These are phyloP conservation scores for Trichocladium antarcticum DNA, from an alignment of 495 filamentous ascomycete genomes.

Conservation along the genomic window DNA sequence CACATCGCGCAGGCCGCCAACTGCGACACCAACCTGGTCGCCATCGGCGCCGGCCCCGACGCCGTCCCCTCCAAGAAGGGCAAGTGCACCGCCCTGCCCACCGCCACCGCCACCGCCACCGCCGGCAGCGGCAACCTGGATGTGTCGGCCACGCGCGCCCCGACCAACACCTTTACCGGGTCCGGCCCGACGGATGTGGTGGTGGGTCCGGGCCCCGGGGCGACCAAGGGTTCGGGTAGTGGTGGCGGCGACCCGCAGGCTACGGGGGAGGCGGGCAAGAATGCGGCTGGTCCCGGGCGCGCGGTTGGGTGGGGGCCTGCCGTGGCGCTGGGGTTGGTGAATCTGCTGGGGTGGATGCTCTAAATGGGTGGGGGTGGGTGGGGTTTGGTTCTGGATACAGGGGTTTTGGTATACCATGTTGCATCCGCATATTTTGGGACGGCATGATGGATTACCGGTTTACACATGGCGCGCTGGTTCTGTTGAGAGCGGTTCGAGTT, in stretches of 20 bases:
- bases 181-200: constrained; percentile 4
- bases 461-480: no score
- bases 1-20: constrained; percentile 30
- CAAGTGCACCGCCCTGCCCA: constrained; percentile 10
- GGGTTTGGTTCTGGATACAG: no score
- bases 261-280: background rate
- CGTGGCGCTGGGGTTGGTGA: background rate
- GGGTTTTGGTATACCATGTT: no score
- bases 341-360: background rate
- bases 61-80: constrained; percentile 16
- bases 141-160: constrained; percentile 6
- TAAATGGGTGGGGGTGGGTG: background rate
- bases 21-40: constrained; percentile 25
- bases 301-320: background rate
- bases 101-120: background rate
- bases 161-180: constrained; percentile 6
- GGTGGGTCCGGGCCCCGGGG: constrained; percentile 13
- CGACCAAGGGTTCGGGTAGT: background rate
- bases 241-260: background rate
- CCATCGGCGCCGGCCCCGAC: constrained; percentile 19
- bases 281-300: background rate
- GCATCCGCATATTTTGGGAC: no score
- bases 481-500: no score
- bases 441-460: no score
- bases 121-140: constrained; percentile 2